Percentiles rank a stretch among this genome's conserved stretches.
phyloP scores from a whole-genome alignment of 2,329 filamentous ascomycete species.

The Cercospora sp. region DNA sequence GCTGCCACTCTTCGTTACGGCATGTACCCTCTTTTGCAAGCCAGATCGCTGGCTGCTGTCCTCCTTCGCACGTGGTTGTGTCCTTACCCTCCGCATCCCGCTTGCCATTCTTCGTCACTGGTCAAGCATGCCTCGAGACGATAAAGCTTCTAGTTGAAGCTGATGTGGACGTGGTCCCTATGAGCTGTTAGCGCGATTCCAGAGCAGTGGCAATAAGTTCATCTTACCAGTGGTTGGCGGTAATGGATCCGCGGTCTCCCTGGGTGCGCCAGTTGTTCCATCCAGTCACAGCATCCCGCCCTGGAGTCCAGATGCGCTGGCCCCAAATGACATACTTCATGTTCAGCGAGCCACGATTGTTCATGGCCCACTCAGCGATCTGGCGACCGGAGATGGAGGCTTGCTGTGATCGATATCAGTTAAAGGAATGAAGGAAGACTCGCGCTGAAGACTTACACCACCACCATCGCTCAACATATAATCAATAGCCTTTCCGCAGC shows the following conservation, averaged over 20 bases:
- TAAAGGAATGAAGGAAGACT: neutral
- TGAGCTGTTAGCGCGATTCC: neutral
- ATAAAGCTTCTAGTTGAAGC: conserved; percentile 6
- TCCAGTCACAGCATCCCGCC: neutral
- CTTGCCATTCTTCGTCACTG: neutral
- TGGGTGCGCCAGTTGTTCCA: conserved; percentile 7
- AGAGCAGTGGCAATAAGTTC: no score
- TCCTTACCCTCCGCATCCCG: neutral
- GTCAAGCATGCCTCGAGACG: neutral
- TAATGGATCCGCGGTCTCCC: conserved; percentile 7
- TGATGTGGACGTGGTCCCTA: conserved; percentile 13
- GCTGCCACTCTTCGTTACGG: neutral
- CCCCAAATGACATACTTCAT: conserved; percentile 11
- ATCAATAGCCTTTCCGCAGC: conserved; percentile 15
- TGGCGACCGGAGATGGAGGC: conserved; percentile 8
- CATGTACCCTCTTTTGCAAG: neutral
- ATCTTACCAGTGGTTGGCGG: conserved; percentile 10
- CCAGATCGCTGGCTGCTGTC: neutral
- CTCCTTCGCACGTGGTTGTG: neutral
- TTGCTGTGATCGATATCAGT: neutral
- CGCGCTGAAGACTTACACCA: neutral
- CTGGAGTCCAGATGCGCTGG: conserved; percentile 9
- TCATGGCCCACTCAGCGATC: conserved; percentile 14
- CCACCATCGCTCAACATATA: conserved; percentile 14
- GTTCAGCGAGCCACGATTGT: conserved; percentile 4